Percentiles rank a stretch among this genome's conserved stretches.
Conservation (phyloP, 495 filamentous ascomycete species). For the Penicillium subrubescens region DNA sequence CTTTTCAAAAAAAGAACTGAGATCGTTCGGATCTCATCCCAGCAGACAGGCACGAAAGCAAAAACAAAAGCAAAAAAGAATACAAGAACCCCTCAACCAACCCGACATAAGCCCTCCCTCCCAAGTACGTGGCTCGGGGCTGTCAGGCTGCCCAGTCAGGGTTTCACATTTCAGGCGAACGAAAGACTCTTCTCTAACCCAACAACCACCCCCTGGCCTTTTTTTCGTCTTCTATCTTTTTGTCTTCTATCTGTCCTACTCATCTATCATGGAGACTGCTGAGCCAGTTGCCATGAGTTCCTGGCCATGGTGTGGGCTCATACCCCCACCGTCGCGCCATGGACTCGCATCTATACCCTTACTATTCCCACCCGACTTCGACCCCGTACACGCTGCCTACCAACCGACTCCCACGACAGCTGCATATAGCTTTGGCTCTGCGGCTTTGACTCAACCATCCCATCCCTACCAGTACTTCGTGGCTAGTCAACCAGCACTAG, state of each 20-base stretch:
- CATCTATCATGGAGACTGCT: slow-evolving; percentile 41
- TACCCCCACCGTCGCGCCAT: slow-evolving; percentile 43
- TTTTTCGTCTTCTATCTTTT: neutral
- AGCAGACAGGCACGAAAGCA: neutral
- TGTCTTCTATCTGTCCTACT: neutral
- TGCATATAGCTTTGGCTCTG: slow-evolving; percentile 37
- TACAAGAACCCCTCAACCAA: too few relatives aligned
- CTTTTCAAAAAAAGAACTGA: neutral
- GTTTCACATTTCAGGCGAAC: neutral
- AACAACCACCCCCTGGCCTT: neutral
- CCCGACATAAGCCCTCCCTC: neutral
- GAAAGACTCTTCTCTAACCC: neutral
- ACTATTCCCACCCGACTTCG: slow-evolving; percentile 39
- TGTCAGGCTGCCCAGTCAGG: slow-evolving; percentile 1
- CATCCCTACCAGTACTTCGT: slow-evolving; percentile 42
- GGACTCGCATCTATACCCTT: slow-evolving; percentile 39
- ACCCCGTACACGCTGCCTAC: slow-evolving; percentile 42
- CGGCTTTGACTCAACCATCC: slow-evolving; percentile 32
- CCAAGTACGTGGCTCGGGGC: slow-evolving; percentile 2
- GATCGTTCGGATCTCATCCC: neutral
- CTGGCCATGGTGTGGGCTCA: slow-evolving; percentile 41
- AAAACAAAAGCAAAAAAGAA: neutral
- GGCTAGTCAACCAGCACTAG: slow-evolving; percentile 31
- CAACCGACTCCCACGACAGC: slow-evolving; percentile 37
- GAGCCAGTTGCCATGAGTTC: slow-evolving; percentile 47